These are phyloP conservation scores for Vigna reflexopilosa DNA, from an alignment of 306 rosid genomes.

Conservation along the genomic window DNA sequence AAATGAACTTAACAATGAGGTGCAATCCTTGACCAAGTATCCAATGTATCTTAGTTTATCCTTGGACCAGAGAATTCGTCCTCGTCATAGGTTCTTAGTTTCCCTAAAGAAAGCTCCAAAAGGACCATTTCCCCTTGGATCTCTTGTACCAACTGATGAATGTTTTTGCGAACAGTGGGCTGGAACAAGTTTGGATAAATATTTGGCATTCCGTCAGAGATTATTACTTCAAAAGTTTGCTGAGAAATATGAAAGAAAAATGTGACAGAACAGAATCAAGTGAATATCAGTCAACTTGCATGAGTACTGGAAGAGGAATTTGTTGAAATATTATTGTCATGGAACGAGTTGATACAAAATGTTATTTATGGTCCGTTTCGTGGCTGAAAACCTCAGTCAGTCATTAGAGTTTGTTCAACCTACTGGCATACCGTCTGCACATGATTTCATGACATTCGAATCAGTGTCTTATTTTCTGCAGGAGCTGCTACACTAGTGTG, in stretches of 20 bases:
- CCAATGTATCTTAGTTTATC: constrained; percentile 96
- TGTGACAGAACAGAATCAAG: constrained; percentile 43
- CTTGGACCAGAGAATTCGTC: constrained; percentile 96
- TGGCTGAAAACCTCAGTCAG: constrained; percentile 40
- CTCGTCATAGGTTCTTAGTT: constrained; percentile 94
- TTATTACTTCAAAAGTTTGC: constrained; percentile 77
- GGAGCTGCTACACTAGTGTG: constrained; percentile 48
- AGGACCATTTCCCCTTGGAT: constrained; percentile 95
- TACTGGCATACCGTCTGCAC: constrained; percentile 12
- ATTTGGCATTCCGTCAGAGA: constrained; percentile 83
- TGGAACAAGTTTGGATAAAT: constrained; percentile 84
- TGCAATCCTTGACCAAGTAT: constrained; percentile 87
- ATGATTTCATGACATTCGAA: constrained; percentile 14
- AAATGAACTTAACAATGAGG: constrained; percentile 92
- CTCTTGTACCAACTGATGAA: constrained; percentile 92
- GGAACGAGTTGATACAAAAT: constrained; percentile 12
- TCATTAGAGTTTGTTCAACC: constrained; percentile 13
- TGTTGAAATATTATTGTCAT: constrained; percentile 33
- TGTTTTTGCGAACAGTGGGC: constrained; percentile 95
- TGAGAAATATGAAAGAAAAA: constrained; percentile 72
- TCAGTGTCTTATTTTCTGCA: constrained; percentile 41
- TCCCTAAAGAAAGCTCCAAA: constrained; percentile 93
- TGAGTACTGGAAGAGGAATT: constrained; percentile 39
- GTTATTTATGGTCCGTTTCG: not conserved
- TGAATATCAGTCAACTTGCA: constrained; percentile 38